Evolutionary conservation across 768 basidiomycete genomes (phyloP), one percentile per base, ranked within the genome.

Genomic region (Boletellus sp.): DNA sequence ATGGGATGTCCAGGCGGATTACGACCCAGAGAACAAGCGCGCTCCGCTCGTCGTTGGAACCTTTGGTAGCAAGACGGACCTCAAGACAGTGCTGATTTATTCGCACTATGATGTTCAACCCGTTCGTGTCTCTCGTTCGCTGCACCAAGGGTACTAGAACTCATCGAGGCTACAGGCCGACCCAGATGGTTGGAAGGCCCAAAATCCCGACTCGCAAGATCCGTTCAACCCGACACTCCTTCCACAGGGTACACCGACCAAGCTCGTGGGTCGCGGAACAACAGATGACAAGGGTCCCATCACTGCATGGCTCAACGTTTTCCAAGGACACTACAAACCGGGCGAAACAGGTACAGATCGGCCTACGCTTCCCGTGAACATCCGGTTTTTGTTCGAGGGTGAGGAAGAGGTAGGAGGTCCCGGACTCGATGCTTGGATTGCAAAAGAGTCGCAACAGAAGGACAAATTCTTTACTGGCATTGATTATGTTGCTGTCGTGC

Each of bases 51-150:
- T 28, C 9, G 28, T 28, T 3, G 28, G 28, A 28, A 28, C 28
- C 5, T 28, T 28, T 28, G 28, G 28, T 28, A 28, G 11, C 9
- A 11, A 28, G 9, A 10, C 28, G 1, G 11, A 11, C 28, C 28
- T 28, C 28, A 10, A 28, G 78, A 95, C 91, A 0, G 81, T 95
- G 33, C 78, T 94, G 35, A 70, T 94, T 22, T 95, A 94, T 63
- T 90, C 87, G 3, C 92, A 94, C 67, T 94, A 89, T 61, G 92
- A 94, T 61, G 92, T 94, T 4, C 92, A 94, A 64, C 91, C 92
- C 11, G 87, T 87, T 49, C 41, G 79, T 70, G 3, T 37, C 26
- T 22, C 15, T 11, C 10, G 9, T 42, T 38, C 37, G 36, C 4
- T 4, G 7, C 11, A 2, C 28, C 9, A 17, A 15, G 24, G 8